Conservation (phyloP, 352 stramenopile species). For the Phytophthora ohioensis region DNA sequence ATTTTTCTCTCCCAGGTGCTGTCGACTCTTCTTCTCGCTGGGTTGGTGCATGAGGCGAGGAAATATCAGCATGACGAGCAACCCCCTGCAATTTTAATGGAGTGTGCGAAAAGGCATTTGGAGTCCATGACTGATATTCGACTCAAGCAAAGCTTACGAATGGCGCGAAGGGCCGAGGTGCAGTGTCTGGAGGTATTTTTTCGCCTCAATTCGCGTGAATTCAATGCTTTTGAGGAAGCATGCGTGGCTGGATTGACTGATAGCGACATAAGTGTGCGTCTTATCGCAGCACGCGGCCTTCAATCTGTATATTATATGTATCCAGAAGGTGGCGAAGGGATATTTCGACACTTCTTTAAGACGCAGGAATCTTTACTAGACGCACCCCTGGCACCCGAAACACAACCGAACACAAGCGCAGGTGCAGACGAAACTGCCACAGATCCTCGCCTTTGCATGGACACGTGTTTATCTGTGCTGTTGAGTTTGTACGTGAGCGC, state of each 20-base stretch:
- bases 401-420: constrained; percentile 2
- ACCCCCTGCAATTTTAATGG: constrained; percentile 52
- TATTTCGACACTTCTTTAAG: constrained; percentile 68
- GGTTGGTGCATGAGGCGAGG: constrained; percentile 60
- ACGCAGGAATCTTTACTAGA: constrained; percentile 40
- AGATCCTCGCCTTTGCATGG: constrained; percentile 38
- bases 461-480: constrained; percentile 56
- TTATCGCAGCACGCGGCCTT: constrained; percentile 51
- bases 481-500: constrained; percentile 73
- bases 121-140: constrained; percentile 21
- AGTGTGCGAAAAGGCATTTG: constrained; percentile 54
- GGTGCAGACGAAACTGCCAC: background rate
- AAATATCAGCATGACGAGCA: constrained; percentile 66
- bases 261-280: constrained; percentile 61
- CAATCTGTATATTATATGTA: constrained; percentile 88
- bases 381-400: constrained; percentile 12
- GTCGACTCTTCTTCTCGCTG: constrained; percentile 51
- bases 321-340: constrained; percentile 62
- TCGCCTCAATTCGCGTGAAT: constrained; percentile 59
- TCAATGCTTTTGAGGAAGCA: constrained; percentile 61
- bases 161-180: constrained; percentile 49
- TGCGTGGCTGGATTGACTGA: constrained; percentile 62
- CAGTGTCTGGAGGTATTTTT: constrained; percentile 77
- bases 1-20: constrained; percentile 71
- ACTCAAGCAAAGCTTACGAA: constrained; percentile 34